phyloP scores from a whole-genome alignment of 805 yeast genomes.

The Barnettozyma siamensis region DNA sequence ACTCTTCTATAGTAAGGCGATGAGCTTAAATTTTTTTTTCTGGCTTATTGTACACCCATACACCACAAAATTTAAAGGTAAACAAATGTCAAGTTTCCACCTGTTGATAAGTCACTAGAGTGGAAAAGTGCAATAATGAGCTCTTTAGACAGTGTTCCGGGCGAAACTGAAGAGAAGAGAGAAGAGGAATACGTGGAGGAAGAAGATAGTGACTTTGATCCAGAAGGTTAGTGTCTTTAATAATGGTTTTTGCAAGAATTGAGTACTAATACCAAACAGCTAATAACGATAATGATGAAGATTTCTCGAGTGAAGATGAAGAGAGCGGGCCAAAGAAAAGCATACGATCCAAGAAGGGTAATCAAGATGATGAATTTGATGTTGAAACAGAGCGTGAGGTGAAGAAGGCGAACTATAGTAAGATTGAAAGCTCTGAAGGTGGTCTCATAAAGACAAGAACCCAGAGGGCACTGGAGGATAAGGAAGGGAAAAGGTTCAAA shows the following conservation, averaged over 20 bases:
- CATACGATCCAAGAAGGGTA: conserved; percentile 9
- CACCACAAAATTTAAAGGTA: not conserved
- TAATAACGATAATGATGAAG: conserved; percentile 10
- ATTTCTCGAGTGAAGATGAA: conserved; percentile 20
- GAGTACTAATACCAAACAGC: conserved; percentile 6
- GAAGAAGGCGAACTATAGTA: conserved; percentile 34
- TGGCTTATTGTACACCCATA: too few species aligned
- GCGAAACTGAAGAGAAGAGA: conserved; percentile 25
- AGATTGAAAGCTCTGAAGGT: conserved; percentile 51
- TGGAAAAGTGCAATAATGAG: too few species aligned
- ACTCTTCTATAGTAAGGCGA: conserved; percentile 1
- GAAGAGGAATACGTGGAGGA: conserved; percentile 43
- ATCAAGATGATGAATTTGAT: conserved; percentile 28
- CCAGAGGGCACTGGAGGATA: conserved; percentile 45
- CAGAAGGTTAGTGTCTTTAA: conserved; percentile 25
- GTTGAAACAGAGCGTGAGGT: conserved; percentile 31
- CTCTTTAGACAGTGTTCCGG: too few species aligned
- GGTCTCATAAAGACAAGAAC: conserved; percentile 67
- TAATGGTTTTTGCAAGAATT: not conserved
- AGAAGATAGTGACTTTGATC: conserved; percentile 54
- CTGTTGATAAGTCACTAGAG: too few species aligned
- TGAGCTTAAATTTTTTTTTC: conserved; percentile 8
- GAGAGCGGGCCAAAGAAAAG: conserved; percentile 8
- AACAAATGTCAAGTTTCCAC: too few species aligned
- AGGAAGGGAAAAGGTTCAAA: conserved; percentile 22